Evolutionary conservation across 2,329 filamentous ascomycete species (phyloP).

Genomic region (Aspergillus felis): DNA sequence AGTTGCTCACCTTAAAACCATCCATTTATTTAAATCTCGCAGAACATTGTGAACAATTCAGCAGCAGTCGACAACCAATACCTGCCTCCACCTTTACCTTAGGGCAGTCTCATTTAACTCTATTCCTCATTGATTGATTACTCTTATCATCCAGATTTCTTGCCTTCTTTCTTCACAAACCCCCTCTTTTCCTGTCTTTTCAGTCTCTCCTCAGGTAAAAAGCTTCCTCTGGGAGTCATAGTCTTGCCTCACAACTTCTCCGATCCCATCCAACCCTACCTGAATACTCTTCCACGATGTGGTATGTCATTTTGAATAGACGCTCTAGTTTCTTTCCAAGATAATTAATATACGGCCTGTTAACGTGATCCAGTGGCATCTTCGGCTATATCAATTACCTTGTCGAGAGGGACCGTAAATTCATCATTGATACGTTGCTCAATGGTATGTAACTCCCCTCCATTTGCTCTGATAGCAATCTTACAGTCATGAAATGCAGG

Average conservation of each 20-base stretch:
- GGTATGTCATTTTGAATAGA: conserved; percentile 23
- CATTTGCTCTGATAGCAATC: background rate
- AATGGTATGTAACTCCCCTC: conserved; percentile 64
- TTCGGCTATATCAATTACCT: conserved; percentile 99
- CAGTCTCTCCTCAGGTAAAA: background rate
- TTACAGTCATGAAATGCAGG: conserved; percentile 50
- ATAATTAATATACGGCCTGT: background rate
- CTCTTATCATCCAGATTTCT: background rate
- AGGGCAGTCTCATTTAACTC: conserved; percentile 12
- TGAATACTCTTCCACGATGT: conserved; percentile 26
- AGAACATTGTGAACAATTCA: conserved; percentile 4
- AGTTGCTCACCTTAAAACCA: background rate
- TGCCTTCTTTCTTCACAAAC: conserved; percentile 11
- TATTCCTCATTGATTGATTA: background rate
- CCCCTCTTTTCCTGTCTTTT: conserved; percentile 3
- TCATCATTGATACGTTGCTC: conserved; percentile 91
- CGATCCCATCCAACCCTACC: background rate
- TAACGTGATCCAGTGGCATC: conserved; percentile 31
- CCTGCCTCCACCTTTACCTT: conserved; percentile 8
- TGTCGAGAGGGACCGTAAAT: conserved; percentile 97
- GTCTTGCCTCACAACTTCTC: background rate
- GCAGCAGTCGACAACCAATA: conserved; percentile 7
- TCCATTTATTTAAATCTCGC: background rate
- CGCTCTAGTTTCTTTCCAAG: background rate
- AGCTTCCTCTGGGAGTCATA: background rate